A percentile compares a stretch with the other conserved stretches of the same genome.
These are phyloP conservation scores for Breynia disticha DNA, from an alignment of 441 rosid species.

Conservation along the genomic window DNA sequence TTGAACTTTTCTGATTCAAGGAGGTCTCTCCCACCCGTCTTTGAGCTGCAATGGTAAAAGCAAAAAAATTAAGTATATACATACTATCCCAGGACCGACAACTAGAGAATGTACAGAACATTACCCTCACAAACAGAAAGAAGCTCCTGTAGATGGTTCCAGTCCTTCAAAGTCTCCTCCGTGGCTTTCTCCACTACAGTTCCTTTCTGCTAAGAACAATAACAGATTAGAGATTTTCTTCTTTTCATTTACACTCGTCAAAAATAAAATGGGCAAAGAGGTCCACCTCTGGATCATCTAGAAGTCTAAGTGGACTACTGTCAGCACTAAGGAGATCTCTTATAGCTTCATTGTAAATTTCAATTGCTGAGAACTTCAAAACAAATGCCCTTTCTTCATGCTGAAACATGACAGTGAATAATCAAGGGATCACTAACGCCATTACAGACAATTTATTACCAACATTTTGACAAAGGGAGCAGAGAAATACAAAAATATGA, in stretches of 20 bases:
- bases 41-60: slow-evolving; percentile 53
- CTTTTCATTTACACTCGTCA: neutral
- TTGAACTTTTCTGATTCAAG: slow-evolving; percentile 73
- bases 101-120: slow-evolving; percentile 5
- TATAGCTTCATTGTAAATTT: slow-evolving; percentile 27
- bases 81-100: slow-evolving; percentile 13
- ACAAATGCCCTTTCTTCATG: slow-evolving; percentile 27
- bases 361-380: slow-evolving; percentile 26
- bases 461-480: slow-evolving; percentile 13
- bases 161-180: slow-evolving; percentile 36
- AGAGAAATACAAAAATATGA: slow-evolving; percentile 4
- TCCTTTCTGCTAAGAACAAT: slow-evolving; percentile 53
- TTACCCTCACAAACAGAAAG: slow-evolving; percentile 70
- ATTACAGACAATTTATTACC: neutral
- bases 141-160: slow-evolving; percentile 37
- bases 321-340: slow-evolving; percentile 25
- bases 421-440: neutral
- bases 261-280: neutral
- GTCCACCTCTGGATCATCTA: slow-evolving; percentile 26
- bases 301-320: slow-evolving; percentile 22
- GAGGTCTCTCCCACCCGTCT: slow-evolving; percentile 78
- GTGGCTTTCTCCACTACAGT: slow-evolving; percentile 37
- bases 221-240: slow-evolving; percentile 9
- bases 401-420: slow-evolving; percentile 2
- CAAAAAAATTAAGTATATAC: slow-evolving; percentile 8